Base-by-base conservation (phyloP, 2,329 filamentous ascomycete genomes). In the Proliferodiscus dingleyae region DNA sequence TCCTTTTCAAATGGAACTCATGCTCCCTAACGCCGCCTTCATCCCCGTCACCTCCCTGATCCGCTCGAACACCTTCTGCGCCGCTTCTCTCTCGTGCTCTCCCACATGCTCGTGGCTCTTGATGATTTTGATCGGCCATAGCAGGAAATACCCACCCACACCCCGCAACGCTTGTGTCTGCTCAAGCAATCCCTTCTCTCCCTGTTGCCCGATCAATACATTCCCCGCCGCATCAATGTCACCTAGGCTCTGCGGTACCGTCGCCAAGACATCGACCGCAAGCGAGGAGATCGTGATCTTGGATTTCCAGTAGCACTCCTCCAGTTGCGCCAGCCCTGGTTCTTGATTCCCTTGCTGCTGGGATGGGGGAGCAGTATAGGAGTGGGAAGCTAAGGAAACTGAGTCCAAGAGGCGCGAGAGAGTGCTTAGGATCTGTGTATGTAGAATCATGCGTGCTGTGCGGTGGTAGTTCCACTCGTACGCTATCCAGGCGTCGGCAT, bases 401-500 rank as follows among this genome's bases (percentile, higher is more conserved):
- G 34, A 37, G n/a, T 1, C 3, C 4, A 37, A 19, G 16, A 45
- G 42, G 10, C 29, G 18, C 26, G 39, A 24, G 9, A 51, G 19
- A 34, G 63, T 68, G 28, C 58, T 48, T 2, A 68, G 41, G 1
- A 68, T 46, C 16, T 67, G 64, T 40, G 66, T 59, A 13, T 65
- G 59, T 4, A 68, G 54, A n/a, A 67, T 59, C 19, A 68, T 65
- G 3, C 65, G 59, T 4, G 64, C 66, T 22, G 66, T 61, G 2
- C 66, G 58, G 37, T 68, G 64, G 38, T 69, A 69, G 37, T 69
- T 67, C 64, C 66, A 68, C 46, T 69, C 67, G 33, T 70, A 70
- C 4, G 64, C 61, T 46, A 65, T 66, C 67, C 67, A 34, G 9
- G 28, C 13, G 28, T 41, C 38, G 4, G 38, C 10, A 41, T 41